phyloP scores from a whole-genome alignment of 2,329 filamentous ascomycete species.

The Niveomyces coronatus region DNA sequence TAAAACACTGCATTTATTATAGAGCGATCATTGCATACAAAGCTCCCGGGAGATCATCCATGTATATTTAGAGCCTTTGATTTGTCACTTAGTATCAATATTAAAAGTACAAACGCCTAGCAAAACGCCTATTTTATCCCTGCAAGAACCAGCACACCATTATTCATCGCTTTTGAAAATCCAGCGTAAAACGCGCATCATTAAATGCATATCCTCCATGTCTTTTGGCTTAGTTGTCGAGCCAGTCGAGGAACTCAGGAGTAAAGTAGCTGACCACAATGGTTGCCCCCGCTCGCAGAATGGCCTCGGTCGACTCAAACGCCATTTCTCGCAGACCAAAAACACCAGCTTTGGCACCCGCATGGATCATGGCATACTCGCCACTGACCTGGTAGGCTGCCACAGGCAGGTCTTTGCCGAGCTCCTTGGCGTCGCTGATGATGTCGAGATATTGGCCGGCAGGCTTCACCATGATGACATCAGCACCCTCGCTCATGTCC shows the following conservation, averaged over 20 bases:
- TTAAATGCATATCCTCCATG: neutral
- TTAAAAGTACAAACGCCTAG: too few relatives aligned
- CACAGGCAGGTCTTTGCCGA: slow-evolving; percentile 82
- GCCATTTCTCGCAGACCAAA: slow-evolving; percentile 94
- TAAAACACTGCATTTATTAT: neutral
- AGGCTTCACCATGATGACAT: slow-evolving; percentile 99
- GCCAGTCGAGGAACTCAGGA: slow-evolving; percentile 64
- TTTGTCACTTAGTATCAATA: too few relatives aligned
- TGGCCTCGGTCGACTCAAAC: slow-evolving; percentile 88
- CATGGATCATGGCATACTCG: slow-evolving; percentile 97
- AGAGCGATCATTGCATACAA: too few relatives aligned
- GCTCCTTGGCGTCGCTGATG: slow-evolving; percentile 91
- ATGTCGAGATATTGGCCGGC: slow-evolving; percentile 94
- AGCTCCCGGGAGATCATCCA: too few relatives aligned
- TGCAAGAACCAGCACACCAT: too few relatives aligned
- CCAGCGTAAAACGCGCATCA: too few relatives aligned
- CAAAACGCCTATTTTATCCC: too few relatives aligned
- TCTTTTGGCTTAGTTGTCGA: slow-evolving; percentile 34
- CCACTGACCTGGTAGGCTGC: slow-evolving; percentile 96
- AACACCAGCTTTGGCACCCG: slow-evolving; percentile 87
- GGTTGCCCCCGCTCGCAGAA: slow-evolving; percentile 81
- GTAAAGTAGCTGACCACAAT: slow-evolving; percentile 95
- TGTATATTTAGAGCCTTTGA: too few relatives aligned
- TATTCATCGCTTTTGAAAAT: too few relatives aligned
- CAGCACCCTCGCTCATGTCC: slow-evolving; percentile 87